Percentiles rank a stretch among this genome's conserved stretches.
These are phyloP conservation scores for Tylopilus subfusipes DNA, from an alignment of 768 basidiomycete genomes.

Conservation along the genomic window DNA sequence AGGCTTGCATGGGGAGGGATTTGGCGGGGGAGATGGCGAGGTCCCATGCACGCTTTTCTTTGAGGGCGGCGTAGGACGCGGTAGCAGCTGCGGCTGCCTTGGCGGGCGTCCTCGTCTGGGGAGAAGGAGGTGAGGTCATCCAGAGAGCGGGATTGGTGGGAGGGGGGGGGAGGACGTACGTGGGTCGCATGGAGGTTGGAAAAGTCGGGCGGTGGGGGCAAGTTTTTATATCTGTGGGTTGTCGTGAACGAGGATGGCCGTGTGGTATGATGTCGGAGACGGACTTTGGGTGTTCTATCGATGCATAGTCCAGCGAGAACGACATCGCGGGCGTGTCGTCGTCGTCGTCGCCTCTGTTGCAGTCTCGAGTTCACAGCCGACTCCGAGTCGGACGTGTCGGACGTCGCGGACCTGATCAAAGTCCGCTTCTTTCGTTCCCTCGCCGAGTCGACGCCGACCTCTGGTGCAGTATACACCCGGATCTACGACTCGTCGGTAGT, in stretches of 20 bases:
- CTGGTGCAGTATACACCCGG: too few relatives aligned
- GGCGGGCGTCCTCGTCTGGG: constrained; percentile 42
- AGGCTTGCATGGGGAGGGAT: constrained; percentile 91
- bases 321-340: constrained; percentile 15
- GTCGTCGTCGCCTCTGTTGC: too few relatives aligned
- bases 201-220: constrained; percentile 70
- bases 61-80: constrained; percentile 61
- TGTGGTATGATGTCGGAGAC: background rate
- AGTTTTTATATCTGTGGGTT: constrained; percentile 51
- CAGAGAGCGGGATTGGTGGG: too few relatives aligned
- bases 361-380: too few relatives aligned
- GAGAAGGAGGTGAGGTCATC: too few relatives aligned
- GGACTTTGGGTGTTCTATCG: constrained; percentile 30
- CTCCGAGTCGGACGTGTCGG: too few relatives aligned
- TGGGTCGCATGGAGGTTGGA: constrained; percentile 40
- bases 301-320: constrained; percentile 30
- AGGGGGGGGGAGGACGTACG: constrained; percentile 5
- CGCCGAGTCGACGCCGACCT: too few relatives aligned
- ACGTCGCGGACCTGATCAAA: too few relatives aligned
- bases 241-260: background rate
- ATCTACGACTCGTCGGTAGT: too few relatives aligned
- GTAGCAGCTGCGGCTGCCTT: constrained; percentile 35
- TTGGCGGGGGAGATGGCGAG: constrained; percentile 83
- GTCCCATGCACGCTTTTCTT: constrained; percentile 82
- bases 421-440: too few relatives aligned